phyloP scores from a whole-genome alignment of 345 rosid genomes.

The Luvunga scandens region DNA sequence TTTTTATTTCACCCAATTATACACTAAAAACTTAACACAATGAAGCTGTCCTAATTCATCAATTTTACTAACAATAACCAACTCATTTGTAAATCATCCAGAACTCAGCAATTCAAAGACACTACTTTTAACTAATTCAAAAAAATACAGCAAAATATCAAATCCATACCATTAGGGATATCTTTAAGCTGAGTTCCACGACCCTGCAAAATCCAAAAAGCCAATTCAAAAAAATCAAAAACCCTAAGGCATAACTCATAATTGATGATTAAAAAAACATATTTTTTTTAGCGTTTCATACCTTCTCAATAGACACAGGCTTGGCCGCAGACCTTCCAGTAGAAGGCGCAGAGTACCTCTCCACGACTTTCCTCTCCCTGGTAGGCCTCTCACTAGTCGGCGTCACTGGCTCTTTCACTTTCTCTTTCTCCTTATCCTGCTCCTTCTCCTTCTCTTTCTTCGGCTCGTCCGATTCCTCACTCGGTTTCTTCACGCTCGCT shows the following conservation, averaged over 20 bases:
- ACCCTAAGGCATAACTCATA: background rate
- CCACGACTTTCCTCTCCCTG: slow-evolving; percentile 86
- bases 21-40: background rate
- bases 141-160: background rate
- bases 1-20: background rate
- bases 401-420: slow-evolving; percentile 38
- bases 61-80: background rate
- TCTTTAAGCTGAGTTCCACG: slow-evolving; percentile 82
- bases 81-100: background rate
- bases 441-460: slow-evolving; percentile 18
- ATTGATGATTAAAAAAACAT: background rate
- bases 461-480: slow-evolving; percentile 8
- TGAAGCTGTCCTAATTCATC: background rate
- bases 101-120: background rate
- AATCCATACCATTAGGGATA: slow-evolving; percentile 77
- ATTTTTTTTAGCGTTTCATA: background rate
- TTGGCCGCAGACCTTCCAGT: slow-evolving; percentile 55
- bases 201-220: slow-evolving; percentile 53
- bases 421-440: slow-evolving; percentile 14
- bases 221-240: background rate
- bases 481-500: slow-evolving; percentile 26
- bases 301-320: slow-evolving; percentile 73
- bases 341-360: slow-evolving; percentile 74
- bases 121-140: background rate
- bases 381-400: slow-evolving; percentile 73